phyloP scores from a whole-genome alignment of 148 eudicot species.

The Persicaria tinctoria region DNA sequence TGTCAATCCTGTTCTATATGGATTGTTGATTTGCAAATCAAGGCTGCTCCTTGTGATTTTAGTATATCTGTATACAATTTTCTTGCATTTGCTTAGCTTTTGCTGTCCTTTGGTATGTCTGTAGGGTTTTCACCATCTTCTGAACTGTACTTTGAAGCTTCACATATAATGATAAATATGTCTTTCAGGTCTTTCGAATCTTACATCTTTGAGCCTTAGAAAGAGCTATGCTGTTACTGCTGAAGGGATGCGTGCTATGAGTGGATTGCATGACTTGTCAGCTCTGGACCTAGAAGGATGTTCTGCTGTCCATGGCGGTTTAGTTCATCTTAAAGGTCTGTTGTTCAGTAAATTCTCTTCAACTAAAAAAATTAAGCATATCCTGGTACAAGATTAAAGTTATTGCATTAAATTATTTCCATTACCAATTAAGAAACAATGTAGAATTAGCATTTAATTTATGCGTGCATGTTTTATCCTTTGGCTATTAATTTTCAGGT shows the following conservation, averaged over 20 bases:
- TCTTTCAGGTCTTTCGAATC: conserved; percentile 14
- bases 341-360: neutral
- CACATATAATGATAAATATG: neutral
- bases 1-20: neutral
- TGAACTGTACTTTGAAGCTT: neutral
- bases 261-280: conserved; percentile 14
- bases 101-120: neutral
- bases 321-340: conserved; percentile 26
- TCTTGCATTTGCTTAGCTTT: neutral
- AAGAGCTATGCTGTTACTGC: conserved; percentile 20
- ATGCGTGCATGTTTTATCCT: neutral
- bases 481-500: conserved; percentile 25
- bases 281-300: conserved; percentile 25
- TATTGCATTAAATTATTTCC: neutral
- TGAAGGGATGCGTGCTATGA: conserved; percentile 20
- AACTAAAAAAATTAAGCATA: neutral
- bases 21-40: neutral
- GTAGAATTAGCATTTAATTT: neutral
- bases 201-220: conserved; percentile 20
- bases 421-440: neutral
- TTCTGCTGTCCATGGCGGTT: conserved; percentile 25
- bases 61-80: neutral
- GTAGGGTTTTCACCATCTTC: neutral
- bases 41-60: neutral
- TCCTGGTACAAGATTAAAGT: neutral